Evolutionary conservation across 2,329 filamentous ascomycete genomes (phyloP).

Genomic region (Stemphylium lycopersici): DNA sequence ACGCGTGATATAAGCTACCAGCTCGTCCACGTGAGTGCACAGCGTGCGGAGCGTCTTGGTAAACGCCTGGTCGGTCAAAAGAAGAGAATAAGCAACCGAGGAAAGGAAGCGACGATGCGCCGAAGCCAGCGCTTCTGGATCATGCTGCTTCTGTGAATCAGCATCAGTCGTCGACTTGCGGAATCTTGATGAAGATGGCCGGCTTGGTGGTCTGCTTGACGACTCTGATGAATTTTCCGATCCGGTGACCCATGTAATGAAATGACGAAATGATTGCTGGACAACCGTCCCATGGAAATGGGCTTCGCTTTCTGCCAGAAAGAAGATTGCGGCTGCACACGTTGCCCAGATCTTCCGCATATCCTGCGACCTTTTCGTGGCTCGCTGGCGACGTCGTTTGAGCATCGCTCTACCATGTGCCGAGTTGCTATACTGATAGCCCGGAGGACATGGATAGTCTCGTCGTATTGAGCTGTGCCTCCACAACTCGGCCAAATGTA

Average conservation of each 20-base stretch:
- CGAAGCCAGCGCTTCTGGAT: conserved; percentile 82
- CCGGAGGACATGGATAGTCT: conserved; percentile 74
- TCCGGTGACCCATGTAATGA: conserved; percentile 72
- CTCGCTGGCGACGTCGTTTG: conserved; percentile 66
- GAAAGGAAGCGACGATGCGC: conserved; percentile 80
- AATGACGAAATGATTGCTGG: conserved; percentile 77
- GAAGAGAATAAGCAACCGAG: conserved; percentile 58
- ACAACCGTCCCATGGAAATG: conserved; percentile 93
- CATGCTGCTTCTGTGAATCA: conserved; percentile 58
- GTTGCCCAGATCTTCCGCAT: conserved; percentile 91
- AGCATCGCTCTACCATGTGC: conserved; percentile 66
- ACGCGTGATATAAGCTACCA: conserved; percentile 76
- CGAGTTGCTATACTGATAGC: conserved; percentile 67
- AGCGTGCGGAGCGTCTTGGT: conserved; percentile 70
- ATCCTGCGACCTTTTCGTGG: conserved; percentile 65
- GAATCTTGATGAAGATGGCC: conserved; percentile 6
- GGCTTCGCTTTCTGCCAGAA: conserved; percentile 83
- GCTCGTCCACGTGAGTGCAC: conserved; percentile 77
- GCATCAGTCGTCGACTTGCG: conserved; percentile 7
- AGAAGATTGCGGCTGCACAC: conserved; percentile 83
- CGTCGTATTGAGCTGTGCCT: conserved; percentile 79
- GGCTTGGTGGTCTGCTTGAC: conserved; percentile 10
- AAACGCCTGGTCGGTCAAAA: conserved; percentile 69
- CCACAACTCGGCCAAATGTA: conserved; percentile 85
- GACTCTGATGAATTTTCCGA: conserved; percentile 11